A percentile compares a stretch with the other conserved stretches of the same genome.
Conservation (phyloP, 345 rosid species). For the Kandelia obovata region DNA sequence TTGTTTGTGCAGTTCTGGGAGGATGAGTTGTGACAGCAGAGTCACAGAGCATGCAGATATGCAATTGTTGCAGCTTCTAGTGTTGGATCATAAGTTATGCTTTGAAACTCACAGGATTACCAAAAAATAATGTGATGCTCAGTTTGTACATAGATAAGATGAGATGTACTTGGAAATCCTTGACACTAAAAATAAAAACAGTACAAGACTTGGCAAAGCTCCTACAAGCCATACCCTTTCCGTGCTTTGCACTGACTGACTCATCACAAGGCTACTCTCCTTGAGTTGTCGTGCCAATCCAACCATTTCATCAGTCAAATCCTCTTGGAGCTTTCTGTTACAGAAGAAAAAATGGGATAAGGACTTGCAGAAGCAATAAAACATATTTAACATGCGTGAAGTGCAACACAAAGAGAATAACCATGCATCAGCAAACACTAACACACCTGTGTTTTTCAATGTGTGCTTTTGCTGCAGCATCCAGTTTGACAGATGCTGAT, state of each 20-base stretch:
- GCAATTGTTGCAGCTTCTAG: too few species aligned
- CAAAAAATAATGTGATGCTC: too few species aligned
- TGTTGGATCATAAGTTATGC: too few species aligned
- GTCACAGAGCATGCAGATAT: too few species aligned
- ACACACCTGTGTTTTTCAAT: conserved; percentile 77
- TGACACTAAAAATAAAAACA: neutral
- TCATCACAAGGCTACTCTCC: conserved; percentile 80
- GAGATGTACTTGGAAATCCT: neutral
- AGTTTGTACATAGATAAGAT: too few species aligned
- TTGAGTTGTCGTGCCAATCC: conserved; percentile 80
- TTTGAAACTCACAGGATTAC: too few species aligned
- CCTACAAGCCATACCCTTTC: conserved; percentile 48
- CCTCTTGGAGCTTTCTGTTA: conserved; percentile 75
- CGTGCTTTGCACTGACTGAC: conserved; percentile 70
- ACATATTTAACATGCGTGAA: neutral
- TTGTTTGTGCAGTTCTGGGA: too few species aligned
- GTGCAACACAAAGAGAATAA: neutral
- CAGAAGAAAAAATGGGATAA: neutral
- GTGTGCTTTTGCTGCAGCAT: conserved; percentile 56
- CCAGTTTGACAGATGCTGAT: conserved; percentile 62
- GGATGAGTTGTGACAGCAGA: too few species aligned
- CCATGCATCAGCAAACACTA: neutral
- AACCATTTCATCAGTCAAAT: conserved; percentile 92
- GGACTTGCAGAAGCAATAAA: neutral
- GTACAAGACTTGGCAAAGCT: neutral